Conservation (phyloP, 495 filamentous ascomycete species). For the Penicillium tannophilum region DNA sequence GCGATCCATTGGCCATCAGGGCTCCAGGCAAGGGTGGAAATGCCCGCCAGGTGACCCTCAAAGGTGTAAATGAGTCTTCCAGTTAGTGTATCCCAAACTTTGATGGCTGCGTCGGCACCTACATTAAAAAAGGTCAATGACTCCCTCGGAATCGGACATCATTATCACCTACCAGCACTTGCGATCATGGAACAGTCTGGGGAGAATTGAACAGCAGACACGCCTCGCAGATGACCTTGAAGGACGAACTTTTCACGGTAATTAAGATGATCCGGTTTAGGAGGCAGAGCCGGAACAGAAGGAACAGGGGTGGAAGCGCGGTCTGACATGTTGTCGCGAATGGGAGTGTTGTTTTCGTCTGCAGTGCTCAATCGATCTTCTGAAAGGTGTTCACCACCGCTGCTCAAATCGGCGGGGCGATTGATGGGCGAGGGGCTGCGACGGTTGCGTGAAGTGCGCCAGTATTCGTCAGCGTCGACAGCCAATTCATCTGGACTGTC, state of each 20-base stretch:
- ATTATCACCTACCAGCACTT: conserved; percentile 64
- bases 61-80: conserved; percentile 81
- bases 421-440: conserved; percentile 30
- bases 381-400: conserved; percentile 16
- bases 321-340: conserved; percentile 26
- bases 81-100: conserved; percentile 83
- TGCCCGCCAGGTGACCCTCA: conserved; percentile 90
- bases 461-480: conserved; percentile 44
- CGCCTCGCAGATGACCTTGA: conserved; percentile 71
- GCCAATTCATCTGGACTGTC: conserved; percentile 52
- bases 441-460: conserved; percentile 37
- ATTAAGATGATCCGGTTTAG: conserved; percentile 52
- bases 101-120: conserved; percentile 85
- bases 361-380: conserved; percentile 17
- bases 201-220: conserved; percentile 88
- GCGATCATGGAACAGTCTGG: conserved; percentile 89
- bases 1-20: conserved; percentile 85
- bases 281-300: conserved; percentile 38
- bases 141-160: background rate
- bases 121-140: conserved; percentile 6
- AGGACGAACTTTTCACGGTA: conserved; percentile 68
- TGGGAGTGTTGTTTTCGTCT: conserved; percentile 12
- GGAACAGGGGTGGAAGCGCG: conserved; percentile 37
- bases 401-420: conserved; percentile 19
- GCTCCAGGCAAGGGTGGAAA: conserved; percentile 87